phyloP scores from a whole-genome alignment of 2,329 filamentous ascomycete genomes.

The Cladophialophora bantiana region DNA sequence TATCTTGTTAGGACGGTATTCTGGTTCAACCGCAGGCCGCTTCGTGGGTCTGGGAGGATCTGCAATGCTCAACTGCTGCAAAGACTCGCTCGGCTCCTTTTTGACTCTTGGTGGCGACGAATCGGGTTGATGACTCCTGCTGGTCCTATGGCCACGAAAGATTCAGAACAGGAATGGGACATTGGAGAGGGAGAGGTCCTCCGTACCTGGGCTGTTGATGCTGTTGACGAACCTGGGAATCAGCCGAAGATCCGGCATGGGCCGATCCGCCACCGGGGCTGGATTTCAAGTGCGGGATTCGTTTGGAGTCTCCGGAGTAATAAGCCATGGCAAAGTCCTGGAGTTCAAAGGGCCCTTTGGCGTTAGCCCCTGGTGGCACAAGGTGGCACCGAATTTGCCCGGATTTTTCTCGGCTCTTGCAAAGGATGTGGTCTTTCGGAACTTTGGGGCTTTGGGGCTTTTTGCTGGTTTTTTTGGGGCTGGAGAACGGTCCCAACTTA shows the following conservation, averaged over 20 bases:
- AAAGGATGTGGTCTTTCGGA: background rate
- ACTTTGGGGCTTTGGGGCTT: background rate
- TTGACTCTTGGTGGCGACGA: constrained; percentile 15
- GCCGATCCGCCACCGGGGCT: background rate
- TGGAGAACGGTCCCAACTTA: background rate
- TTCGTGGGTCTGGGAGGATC: constrained; percentile 23
- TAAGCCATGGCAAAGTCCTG: background rate
- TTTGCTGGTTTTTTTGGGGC: background rate
- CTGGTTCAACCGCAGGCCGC: constrained; percentile 27
- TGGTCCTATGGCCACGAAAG: constrained; percentile 6
- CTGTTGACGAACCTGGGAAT: background rate
- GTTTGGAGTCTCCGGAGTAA: background rate
- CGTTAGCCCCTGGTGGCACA: background rate
- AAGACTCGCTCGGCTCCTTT: constrained; percentile 14
- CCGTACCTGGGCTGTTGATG: background rate
- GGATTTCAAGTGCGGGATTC: background rate
- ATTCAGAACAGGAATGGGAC: constrained; percentile 8
- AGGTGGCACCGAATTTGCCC: no score
- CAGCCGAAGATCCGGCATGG: background rate
- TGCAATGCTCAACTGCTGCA: constrained; percentile 5
- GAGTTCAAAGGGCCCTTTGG: background rate
- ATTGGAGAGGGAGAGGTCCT: background rate
- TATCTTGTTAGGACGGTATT: constrained; percentile 25
- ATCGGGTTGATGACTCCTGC: constrained; percentile 5
- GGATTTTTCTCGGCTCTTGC: background rate